Evolutionary conservation across 78 protist genomes (phyloP), one percentile per base, ranked within the genome.

Genomic region (Dictyostelium firmibasis): DNA sequence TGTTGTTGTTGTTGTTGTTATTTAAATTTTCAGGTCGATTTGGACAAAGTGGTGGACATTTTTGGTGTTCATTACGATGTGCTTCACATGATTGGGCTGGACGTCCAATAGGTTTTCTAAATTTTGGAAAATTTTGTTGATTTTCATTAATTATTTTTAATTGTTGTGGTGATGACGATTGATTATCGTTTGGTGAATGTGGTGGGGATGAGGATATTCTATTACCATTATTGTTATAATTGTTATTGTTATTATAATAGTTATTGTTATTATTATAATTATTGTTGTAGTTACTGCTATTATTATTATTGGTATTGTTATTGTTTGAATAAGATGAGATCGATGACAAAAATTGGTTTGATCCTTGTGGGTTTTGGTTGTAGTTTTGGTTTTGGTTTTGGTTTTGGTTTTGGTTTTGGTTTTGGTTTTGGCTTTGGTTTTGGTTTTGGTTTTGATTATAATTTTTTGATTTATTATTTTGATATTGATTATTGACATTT

Each of bases 81-180:
- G 43, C 29, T n/a, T 77, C 85, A 77, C 92, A 86, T 16, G 85
- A 69, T 62, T 86, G 84, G n/a, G 84, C 78, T 86, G 92, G 92
- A 27, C 92, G 84, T n/a, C 92, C 92, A 76, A 86, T 86, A 6
- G 92, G 92, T 41, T 86, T 86, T 41, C 79, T 86, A 62, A 86
- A 57, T 41, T 85, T 85, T 44, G 91, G 83, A 27, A 57, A 57
- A 57, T 57, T 57, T 57, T 57, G 67, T 57, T 57, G 67, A 20
- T 57, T 57, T 57, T 69, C 89, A 84, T 77, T 84, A 11, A 47
- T 67, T 4, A 77, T 38, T n/a, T 23, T 85, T 35, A 18, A n/a
- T 33, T n/a, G 57, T 60, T 50, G 36, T 3, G 8, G 67, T 6
- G 75, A 35, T 6, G 75, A 35, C 7, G 33, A 57, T 57, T 57